Evolutionary conservation across 345 rosid species (phyloP), one percentile per base, ranked within the genome.

Genomic region (Salix purpurea): DNA sequence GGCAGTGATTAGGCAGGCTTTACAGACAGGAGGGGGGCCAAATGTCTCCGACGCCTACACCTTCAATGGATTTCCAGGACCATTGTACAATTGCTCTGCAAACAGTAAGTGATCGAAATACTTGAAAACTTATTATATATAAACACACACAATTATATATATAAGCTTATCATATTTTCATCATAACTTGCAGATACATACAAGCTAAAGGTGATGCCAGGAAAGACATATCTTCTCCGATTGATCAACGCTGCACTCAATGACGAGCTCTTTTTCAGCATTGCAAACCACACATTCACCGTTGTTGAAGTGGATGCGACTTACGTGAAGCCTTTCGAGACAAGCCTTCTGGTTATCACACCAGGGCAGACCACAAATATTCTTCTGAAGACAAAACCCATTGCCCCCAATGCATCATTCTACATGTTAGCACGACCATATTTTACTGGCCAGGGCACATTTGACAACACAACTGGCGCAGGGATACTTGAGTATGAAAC

Each of bases 301-400:
- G 86, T 91, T 11, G 91, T 91, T 1, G 96, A 92, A 82, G 93
- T 92, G n/a, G 97, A 91, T 60, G 96, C 98, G 2, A 13, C 5
- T 67, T 94, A 94, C 36, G 83, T 91, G 30, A 90, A 94, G 82
- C 98, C 98, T 42, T 91, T 92, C 71, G 50, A 78, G 54, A 89
- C 93, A n/a, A 69, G 83, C 24, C 26, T 77, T 9, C 67, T 91
- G 21, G 30, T 91, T 28, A 73, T 90, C 4, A 71, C 85, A 5
- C 92, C 97, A 0, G 97, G 97, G 15, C 97, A 92, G 78, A 90
- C 97, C 81, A 88, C 89, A 26, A 92, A 90, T 73, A 83, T 90
- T 21, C 91, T 94, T 50, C 87, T 94, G 7, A 86, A 84, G 68
- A 85, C 94, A 60, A 88, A 90, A 83, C 80, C 90, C 4, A 52